Evolutionary conservation across 768 basidiomycete species (phyloP), one percentile per base, ranked within the genome.

Genomic region (Mycena chlorophos): DNA sequence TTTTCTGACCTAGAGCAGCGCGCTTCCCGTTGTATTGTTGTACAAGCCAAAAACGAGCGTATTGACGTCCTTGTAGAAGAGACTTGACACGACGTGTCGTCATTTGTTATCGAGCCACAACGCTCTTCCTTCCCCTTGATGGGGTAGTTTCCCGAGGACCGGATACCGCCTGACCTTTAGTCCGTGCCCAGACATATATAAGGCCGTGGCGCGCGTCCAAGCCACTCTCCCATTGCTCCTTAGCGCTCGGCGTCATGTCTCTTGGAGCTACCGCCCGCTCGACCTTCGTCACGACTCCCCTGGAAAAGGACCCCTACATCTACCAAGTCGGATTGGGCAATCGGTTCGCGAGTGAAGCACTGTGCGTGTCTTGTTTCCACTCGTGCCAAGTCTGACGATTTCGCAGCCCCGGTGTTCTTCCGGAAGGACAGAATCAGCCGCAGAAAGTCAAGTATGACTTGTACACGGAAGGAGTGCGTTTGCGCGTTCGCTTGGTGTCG

Each of bases 391-490:
- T 3, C 12, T 46, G 23, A 51, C 5, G 17, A 10, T 16, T 23
- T 23, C 2, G 4, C 51, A 84, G 84, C 37, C 84, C 84, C 2
- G 81, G 78, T 3, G 74, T 75, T 3, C 76, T 88, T 0, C 86
- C 86, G 0, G 51, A 73, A 17, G 85, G 71, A 0, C 86, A 86
- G 70, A 85, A 86, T 63, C 78, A 68, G 53, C 85, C 85, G 0
- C 85, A 87, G 71, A 82, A 79, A 62, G 72, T 72, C 68, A 85
- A 84, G 63, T 86, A 85, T 65, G 83, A 78, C 52, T 68, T 87
- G 5, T 87, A 87, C 62, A 74, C 78, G 1, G 85, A 87, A 65
- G 77, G 75, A 60, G 83, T 84, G 52, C 55, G 77, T 72, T 0
- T 5, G 26, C 12, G 20, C 14, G 10, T 10, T 37, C n/a, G 10